These are phyloP conservation scores for Beauveria sp. DNA, from an alignment of 2,329 filamentous ascomycete species.

Conservation along the genomic window DNA sequence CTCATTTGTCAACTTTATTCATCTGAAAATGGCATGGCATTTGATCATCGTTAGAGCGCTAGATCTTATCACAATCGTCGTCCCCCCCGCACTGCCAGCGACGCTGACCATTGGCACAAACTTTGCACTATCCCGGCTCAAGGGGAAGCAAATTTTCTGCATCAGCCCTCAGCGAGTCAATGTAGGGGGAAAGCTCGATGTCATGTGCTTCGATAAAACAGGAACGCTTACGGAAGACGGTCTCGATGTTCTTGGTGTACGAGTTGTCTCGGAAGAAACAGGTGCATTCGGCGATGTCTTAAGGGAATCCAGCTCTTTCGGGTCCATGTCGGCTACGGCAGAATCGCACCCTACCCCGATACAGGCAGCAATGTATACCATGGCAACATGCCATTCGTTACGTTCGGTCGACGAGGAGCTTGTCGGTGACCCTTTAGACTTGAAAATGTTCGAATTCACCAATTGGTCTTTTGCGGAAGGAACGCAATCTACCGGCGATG, in stretches of 20 bases:
- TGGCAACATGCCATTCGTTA: slow-evolving; percentile 95
- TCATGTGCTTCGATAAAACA: slow-evolving; percentile 98
- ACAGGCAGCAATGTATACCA: slow-evolving; percentile 72
- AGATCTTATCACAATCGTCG: slow-evolving; percentile 94
- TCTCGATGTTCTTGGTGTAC: slow-evolving; percentile 82
- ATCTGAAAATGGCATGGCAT: slow-evolving; percentile 76
- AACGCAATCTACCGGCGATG: slow-evolving; percentile 54
- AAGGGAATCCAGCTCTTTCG: slow-evolving; percentile 52
- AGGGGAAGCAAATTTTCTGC: slow-evolving; percentile 87
- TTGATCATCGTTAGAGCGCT: slow-evolving; percentile 86
- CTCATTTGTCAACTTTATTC: slow-evolving; percentile 88
- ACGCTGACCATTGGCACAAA: slow-evolving; percentile 95
- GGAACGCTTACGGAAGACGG: slow-evolving; percentile 97
- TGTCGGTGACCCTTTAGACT: slow-evolving; percentile 85
- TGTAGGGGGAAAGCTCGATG: slow-evolving; percentile 88
- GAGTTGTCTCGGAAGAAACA: slow-evolving; percentile 59
- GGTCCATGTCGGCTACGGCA: slow-evolving; percentile 30
- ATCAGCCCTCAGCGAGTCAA: slow-evolving; percentile 97
- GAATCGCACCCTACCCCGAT: slow-evolving; percentile 26
- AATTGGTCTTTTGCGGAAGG: slow-evolving; percentile 89
- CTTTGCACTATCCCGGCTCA: slow-evolving; percentile 81
- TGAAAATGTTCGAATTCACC: slow-evolving; percentile 99
- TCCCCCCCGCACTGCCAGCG: slow-evolving; percentile 87
- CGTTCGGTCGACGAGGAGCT: slow-evolving; percentile 80
- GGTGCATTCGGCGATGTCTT: slow-evolving; percentile 69